phyloP scores from a whole-genome alignment of 257 asterid species.

The Ilex asprella region DNA sequence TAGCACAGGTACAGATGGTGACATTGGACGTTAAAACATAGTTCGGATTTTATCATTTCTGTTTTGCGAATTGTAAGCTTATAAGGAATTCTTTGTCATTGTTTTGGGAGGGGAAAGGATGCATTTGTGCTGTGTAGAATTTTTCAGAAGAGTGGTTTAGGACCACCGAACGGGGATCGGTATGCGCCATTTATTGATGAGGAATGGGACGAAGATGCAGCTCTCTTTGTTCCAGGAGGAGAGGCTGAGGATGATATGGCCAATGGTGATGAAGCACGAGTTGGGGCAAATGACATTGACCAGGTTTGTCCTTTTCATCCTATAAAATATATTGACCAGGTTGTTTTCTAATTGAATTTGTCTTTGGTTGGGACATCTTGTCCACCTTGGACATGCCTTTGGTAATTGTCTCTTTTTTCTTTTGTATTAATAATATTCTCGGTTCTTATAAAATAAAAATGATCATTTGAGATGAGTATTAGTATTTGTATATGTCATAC shows the following conservation, averaged over 20 bases:
- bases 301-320: constrained; percentile 39
- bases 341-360: neutral
- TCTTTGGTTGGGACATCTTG: neutral
- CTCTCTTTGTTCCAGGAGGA: constrained; percentile 56
- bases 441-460: too few relatives aligned
- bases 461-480: neutral
- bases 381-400: neutral
- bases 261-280: constrained; percentile 64
- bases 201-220: constrained; percentile 80
- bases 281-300: constrained; percentile 38
- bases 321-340: neutral
- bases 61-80: constrained; percentile 20
- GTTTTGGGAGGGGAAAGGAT: constrained; percentile 60
- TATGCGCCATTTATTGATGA: constrained; percentile 96
- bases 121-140: constrained; percentile 93
- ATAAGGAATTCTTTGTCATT: constrained; percentile 23
- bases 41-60: constrained; percentile 2
- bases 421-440: too few relatives aligned
- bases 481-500: too few relatives aligned
- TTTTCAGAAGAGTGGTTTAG: constrained; percentile 90
- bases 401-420: too few relatives aligned
- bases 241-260: constrained; percentile 67
- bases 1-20: constrained; percentile 50
- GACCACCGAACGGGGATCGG: constrained; percentile 93
- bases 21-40: neutral